Base-by-base conservation (phyloP, 2,329 filamentous ascomycete species). In the Aspergillus puulaauensis region DNA sequence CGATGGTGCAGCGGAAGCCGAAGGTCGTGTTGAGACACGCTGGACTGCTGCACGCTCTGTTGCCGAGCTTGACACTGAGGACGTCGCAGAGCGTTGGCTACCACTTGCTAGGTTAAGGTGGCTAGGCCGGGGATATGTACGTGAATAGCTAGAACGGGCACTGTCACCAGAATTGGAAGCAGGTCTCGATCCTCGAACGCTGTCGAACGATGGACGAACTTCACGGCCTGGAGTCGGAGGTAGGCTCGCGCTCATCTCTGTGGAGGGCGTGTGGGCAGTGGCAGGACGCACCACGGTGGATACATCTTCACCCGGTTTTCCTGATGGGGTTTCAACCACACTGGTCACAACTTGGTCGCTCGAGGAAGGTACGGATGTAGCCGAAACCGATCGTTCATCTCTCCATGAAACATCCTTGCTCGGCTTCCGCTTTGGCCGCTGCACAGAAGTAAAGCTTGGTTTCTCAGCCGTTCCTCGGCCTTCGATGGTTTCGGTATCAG, bases 11-110 rank as follows among this genome's bases (percentile, higher is more conserved):
- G 64, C 61, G 21, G 68, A 72, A 45, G 65, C 65, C 12, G 70
- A 64, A 8, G 72, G 66, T n/a, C 72, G 70, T 35, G 64, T 61
- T 45, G 67, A 61, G 55, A 78, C 64, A 41, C 76, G 73, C 58
- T 78, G 76, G 48, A 79, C 75, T 33, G 70, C 72, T 23, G 75
- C 75, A 40, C 76, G 73, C 53, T 78, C 74, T 21, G 63, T 66
- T 15, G 57, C 64, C 12, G 70, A 61, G 44, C 58, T 65, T 41
- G 65, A 64, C 7, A 66, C 56, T n/a, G 68, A 67, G 35, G 63
- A 57, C 31, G 61, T 58, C n/a, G 63, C 57, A 39, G 64, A 61
- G 47, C 67, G 60, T 54, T 62, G 66, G 48, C 64, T 68, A 48
- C 60, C 64, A 24, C 60, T 60, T 11, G 62, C 53, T 31, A 70